Evolutionary conservation across 2,329 filamentous ascomycete genomes (phyloP), one percentile per base, ranked within the genome.

Genomic region (Thelonectria blattea): DNA sequence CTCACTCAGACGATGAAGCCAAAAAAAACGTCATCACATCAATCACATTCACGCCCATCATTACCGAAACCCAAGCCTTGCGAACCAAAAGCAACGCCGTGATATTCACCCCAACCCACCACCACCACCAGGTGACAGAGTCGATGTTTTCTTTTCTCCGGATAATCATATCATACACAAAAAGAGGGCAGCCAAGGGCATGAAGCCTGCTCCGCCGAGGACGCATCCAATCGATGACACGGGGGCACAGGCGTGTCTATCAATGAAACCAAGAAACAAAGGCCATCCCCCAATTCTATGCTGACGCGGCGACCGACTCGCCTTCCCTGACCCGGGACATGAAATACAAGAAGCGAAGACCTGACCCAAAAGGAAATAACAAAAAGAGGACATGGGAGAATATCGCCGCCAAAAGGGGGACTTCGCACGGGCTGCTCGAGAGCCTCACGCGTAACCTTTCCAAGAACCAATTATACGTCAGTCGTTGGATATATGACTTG

Each of bases 231-330:
- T 30, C 32, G 12, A 52, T n/a, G 34, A 34, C 43, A 48, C 15
- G 20, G 34, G 12, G 20, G 34, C 34, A 6, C 27, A 30, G 27
- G 27, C 34, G 34, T 37, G 12, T 15, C 34, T 15, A 37, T 37
- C 34, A 37, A 37, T 37, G 15, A 37, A 37, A 15, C 4, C 6
- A 11, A 37, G 11, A 37, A 15, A 30, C 27, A 30, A 30, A 30
- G 27, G 27, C 27, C 34, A 14, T 37, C 46, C 47, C 54, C 54
- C 45, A 30, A 49, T 51, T 58, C 50, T 61, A 58, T 60, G 48
- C 37, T 56, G 24, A 56, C 55, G 56, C 45, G 53, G 48, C 56
- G 52, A 62, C 60, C 48, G 56, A 49, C 52, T 60, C 60, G 48
- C 58, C 48, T 56, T 52, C 52, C 52, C 53, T 55, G 46, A 14